Evolutionary conservation across 345 rosid genomes (phyloP), one percentile per base, ranked within the genome.

Genomic region (Acer negundo): DNA sequence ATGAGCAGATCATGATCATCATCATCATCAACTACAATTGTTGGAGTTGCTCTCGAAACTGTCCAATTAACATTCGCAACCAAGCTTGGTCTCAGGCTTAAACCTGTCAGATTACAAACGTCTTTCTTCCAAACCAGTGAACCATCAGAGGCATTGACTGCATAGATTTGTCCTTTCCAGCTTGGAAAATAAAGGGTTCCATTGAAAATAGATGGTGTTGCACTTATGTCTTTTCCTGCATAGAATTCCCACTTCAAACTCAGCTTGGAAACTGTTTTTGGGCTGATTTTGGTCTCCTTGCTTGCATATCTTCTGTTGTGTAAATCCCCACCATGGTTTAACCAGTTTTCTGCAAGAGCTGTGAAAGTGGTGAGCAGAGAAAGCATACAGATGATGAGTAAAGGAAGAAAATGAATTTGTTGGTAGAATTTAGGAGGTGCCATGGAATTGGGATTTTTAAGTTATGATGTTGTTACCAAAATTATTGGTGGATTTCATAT

Each of bases 301-400:
- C 20, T 59, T 3, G 83, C 83, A 28, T 68, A 69, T 70, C 86
- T 83, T 58, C 77, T 55, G 61, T 83, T 83, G 62, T 73, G 10
- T 15, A 83, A 64, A 15, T 83, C 81, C 20, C 86, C 72, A 2
- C 81, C 86, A 61, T 80, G 83, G 76, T 53, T 53, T 17, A 53
- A 53, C n/a, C 58, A 53, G n/a, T 53, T 53, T 16, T 53, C 72
- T 46, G 72, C 10, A 23, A 19, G 7, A 69, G 58, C 11, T 46
- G 58, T 23, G 72, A 22, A 22, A 35, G 38, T 35, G 35, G 58
- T 23, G n/a, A 69, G 58, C 17, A 69, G 12, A 69, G 19, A 69
- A 23, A 69, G 16, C 35, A 23, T 23, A 31, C 56, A 46, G 38
- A 35, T 4, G 38, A 35, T 35, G 24, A 46, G 12, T 6, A 53